Conservation (phyloP, 257 asterid genomes). For the Ocimum tenuiflorum region DNA sequence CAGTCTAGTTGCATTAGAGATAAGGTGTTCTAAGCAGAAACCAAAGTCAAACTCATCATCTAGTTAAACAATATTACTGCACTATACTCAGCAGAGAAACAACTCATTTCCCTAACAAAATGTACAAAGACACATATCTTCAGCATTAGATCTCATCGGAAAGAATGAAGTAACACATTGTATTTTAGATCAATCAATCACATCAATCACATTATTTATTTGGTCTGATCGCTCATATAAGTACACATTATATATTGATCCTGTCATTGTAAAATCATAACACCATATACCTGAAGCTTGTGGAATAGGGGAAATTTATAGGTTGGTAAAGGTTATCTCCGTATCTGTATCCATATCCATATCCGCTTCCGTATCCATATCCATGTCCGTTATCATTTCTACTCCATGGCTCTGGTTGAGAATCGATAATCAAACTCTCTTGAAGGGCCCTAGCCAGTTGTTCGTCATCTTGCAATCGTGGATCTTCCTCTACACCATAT, state of each 20-base stretch:
- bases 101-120: not conserved
- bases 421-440: slow-evolving; percentile 54
- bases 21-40: no score
- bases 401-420: slow-evolving; percentile 41
- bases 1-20: no score
- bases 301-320: slow-evolving; percentile 29
- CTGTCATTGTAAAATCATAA: not conserved
- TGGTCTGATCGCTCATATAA: not conserved
- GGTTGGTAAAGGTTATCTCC: slow-evolving; percentile 42
- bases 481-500: slow-evolving; percentile 39
- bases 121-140: not conserved
- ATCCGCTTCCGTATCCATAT: slow-evolving; percentile 9
- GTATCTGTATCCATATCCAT: slow-evolving; percentile 23
- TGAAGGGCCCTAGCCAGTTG: slow-evolving; percentile 71
- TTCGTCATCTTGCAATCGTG: slow-evolving; percentile 66
- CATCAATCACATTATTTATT: not conserved
- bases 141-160: not conserved
- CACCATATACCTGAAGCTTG: slow-evolving; percentile 32
- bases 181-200: no score
- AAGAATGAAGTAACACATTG: not conserved
- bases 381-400: slow-evolving; percentile 29
- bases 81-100: no score
- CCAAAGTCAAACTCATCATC: no score
- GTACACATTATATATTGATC: not conserved
- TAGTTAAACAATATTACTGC: no score